phyloP scores from a whole-genome alignment of 805 yeast genomes.

The Wickerhamomyces sydowiorum region DNA sequence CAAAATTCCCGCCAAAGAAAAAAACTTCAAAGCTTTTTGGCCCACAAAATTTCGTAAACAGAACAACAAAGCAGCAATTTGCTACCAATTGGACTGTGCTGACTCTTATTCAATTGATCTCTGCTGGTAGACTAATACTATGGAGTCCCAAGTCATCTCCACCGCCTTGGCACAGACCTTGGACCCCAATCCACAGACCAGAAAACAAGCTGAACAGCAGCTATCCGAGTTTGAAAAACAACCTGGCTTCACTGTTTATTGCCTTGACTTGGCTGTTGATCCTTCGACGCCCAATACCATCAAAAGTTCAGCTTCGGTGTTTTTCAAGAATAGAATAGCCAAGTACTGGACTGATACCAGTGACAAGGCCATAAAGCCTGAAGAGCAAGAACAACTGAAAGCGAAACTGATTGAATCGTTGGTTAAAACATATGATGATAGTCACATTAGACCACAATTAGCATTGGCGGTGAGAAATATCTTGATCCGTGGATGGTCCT shows the following conservation, averaged over 20 bases:
- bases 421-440: conserved; percentile 34
- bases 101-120: no score
- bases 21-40: no score
- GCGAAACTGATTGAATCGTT: conserved; percentile 49
- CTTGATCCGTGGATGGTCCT: conserved; percentile 37
- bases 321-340: conserved; percentile 58
- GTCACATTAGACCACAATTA: conserved; percentile 47
- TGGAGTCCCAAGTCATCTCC: conserved; percentile 44
- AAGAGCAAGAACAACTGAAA: conserved; percentile 53
- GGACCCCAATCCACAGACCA: conserved; percentile 41
- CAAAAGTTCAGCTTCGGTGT: conserved; percentile 59
- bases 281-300: conserved; percentile 34
- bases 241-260: conserved; percentile 51
- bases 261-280: conserved; percentile 45
- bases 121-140: conserved; percentile 4
- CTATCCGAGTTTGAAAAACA: conserved; percentile 46
- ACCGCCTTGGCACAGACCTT: conserved; percentile 47
- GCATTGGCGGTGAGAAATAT: conserved; percentile 52
- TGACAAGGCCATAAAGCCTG: conserved; percentile 27
- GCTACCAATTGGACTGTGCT: no score
- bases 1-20: no score
- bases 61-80: no score
- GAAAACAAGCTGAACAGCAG: conserved; percentile 50
- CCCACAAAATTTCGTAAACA: no score
- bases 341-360: conserved; percentile 42